Evolutionary conservation across 148 eudicot species (phyloP), one percentile per base, ranked within the genome.

Genomic region (Rhododendron henanense): DNA sequence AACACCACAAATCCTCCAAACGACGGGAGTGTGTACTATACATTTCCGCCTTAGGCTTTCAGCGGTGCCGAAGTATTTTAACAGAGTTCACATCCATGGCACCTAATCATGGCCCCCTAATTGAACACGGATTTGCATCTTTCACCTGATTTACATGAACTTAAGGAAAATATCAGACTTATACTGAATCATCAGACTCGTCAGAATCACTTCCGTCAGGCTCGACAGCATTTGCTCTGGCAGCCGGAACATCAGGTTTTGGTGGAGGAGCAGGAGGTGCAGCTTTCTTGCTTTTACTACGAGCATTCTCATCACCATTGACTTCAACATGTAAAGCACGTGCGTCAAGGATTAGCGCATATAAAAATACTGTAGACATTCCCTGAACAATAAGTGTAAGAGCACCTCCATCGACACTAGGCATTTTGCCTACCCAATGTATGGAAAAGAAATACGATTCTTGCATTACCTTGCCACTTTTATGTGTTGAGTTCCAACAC

Each of bases 191-290:
- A 90, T 95, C 99, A 25, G 99, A 92, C 55, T 94, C 96, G 31
- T 95, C 96, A 28, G 98, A 91, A 78, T 95, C 98, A 85, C 93
- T 94, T 91, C 96, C 89, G 0, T 92, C 98, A 77, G 95, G 94
- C 84, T 93, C 98, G 48, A 87, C 95, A 8, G 91, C 88, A 11
- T 88, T 93, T 80, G 85, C 86, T 81, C 78, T 91, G 83, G 96
- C 82, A 45, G 88, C 93, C 15, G 89, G 93, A 14, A 89, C 89
- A 44, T 86, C 91, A 67, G 94, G 91, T 87, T 93, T 93, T 53
- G 93, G 89, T 78, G 90, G 88, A 86, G 93, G 92, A 39, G 91
- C 82, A 1, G 96, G 93, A 33, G 89, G 93, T 31, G 88, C 91
- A 69, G 85, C 88, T 85, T 95, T 96, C 90, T 93, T 94, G 77